Conservation (phyloP, 2,329 filamentous ascomycete genomes). For the Diplodia seriata region DNA sequence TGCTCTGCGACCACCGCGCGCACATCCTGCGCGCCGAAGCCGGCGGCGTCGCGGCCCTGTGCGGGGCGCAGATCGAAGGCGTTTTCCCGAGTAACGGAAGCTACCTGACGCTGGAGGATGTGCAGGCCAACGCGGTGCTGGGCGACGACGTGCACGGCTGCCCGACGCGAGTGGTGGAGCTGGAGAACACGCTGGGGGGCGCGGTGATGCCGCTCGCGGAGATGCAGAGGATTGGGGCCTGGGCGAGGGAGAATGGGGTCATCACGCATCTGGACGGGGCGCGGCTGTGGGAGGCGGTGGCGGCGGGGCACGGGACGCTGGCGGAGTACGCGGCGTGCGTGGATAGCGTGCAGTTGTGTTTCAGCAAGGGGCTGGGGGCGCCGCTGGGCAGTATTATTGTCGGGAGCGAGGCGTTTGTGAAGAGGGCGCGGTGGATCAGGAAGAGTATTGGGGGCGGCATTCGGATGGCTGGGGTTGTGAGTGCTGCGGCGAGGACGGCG, state of each 20-base stretch:
- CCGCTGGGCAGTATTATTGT: slow-evolving; percentile 80
- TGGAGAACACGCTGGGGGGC: slow-evolving; percentile 87
- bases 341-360: slow-evolving; percentile 78
- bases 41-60: slow-evolving; percentile 72
- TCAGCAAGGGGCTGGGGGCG: slow-evolving; percentile 82
- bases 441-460: slow-evolving; percentile 83
- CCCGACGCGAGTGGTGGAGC: slow-evolving; percentile 79
- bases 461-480: slow-evolving; percentile 76
- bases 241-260: slow-evolving; percentile 68
- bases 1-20: slow-evolving; percentile 78
- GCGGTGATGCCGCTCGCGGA: slow-evolving; percentile 79
- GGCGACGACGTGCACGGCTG: slow-evolving; percentile 76
- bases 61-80: slow-evolving; percentile 72
- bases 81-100: slow-evolving; percentile 73
- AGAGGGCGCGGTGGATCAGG: slow-evolving; percentile 74
- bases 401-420: slow-evolving; percentile 63
- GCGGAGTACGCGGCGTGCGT: slow-evolving; percentile 72
- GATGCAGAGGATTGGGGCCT: slow-evolving; percentile 71
- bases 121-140: slow-evolving; percentile 69
- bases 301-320: slow-evolving; percentile 70
- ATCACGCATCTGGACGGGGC: slow-evolving; percentile 81
- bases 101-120: slow-evolving; percentile 78
- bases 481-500: slow-evolving; percentile 76
- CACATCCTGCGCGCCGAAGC: slow-evolving; percentile 78
- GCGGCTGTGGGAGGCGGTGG: slow-evolving; percentile 81